Evolutionary conservation across 2,329 filamentous ascomycete species (phyloP), one percentile per base, ranked within the genome.

Genomic region (Diplodia intermedia): DNA sequence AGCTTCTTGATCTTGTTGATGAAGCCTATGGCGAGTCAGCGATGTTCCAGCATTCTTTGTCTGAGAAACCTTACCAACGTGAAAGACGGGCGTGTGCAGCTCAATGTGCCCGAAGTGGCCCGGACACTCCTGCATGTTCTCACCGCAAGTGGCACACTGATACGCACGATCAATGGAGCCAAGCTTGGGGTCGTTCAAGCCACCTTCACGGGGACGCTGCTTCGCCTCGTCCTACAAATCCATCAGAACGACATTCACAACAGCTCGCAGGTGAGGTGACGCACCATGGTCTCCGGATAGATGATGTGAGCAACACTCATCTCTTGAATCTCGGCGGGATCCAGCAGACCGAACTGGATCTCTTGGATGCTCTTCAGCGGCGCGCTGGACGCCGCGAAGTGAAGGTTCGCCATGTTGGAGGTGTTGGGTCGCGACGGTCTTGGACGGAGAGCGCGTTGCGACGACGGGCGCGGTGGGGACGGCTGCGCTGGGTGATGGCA

Each of bases 1-100:
- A 99, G 89, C 86, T 98, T 99, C 86, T 99, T 99, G 82, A 97
- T 94, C 85, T 98, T 98, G 81, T 92, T 96, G 83, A 99, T 91
- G 82, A 97, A 99, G 76, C 95, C 95, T 84, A 86, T 14, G 14
- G 4, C 15, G 11, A 7, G 20, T 65, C 50, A 65, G 50, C 26
- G 8, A 4, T 2, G 15, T 18, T 52, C 47, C 6, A 2, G 8
- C n/a, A 4, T 20, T 15, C 11, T 3, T 43, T n/a, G 6, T n/a
- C 11, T 8, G 7, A 23, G 9, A 38, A 57, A 40, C 66, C 82
- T 71, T 80, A 89, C 88, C 88, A 75, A 90, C 87, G 75, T 99
- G 95, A 81, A 91, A 99, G 74, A 99, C 95, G 67, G 96, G 95
- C 78, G 93, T 94, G 52, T 95, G 94, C 73, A 99, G 87, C 82